Conservation (phyloP, 2,329 filamentous ascomycete species). For the Neofusicoccum ribis region DNA sequence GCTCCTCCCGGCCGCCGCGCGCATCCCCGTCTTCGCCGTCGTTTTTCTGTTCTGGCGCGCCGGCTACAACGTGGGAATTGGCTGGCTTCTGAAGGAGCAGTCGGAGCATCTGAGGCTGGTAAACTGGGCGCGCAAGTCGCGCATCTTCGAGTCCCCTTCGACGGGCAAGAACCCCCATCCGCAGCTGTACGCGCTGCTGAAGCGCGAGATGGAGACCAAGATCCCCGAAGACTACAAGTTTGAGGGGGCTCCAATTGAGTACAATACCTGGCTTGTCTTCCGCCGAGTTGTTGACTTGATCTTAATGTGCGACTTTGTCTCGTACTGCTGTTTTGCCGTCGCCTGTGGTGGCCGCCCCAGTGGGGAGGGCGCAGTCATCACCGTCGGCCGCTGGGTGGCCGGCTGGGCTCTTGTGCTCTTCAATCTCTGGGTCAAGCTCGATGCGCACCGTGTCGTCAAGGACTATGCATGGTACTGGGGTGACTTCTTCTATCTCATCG, state of each 20-base stretch:
- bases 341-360: slow-evolving; percentile 76
- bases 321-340: slow-evolving; percentile 93
- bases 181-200: slow-evolving; percentile 78
- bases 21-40: slow-evolving; percentile 75
- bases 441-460: slow-evolving; percentile 96
- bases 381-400: slow-evolving; percentile 71
- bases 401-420: slow-evolving; percentile 82
- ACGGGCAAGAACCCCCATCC: slow-evolving; percentile 82
- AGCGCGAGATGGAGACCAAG: slow-evolving; percentile 89
- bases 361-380: slow-evolving; percentile 69
- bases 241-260: slow-evolving; percentile 90
- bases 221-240: slow-evolving; percentile 93
- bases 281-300: slow-evolving; percentile 94
- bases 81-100: slow-evolving; percentile 82
- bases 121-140: slow-evolving; percentile 81
- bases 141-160: slow-evolving; percentile 80
- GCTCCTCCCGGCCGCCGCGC: slow-evolving; percentile 66
- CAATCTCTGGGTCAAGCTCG: slow-evolving; percentile 98
- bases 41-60: slow-evolving; percentile 91
- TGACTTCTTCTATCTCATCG: slow-evolving; percentile 98
- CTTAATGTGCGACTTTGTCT: slow-evolving; percentile 97
- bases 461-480: slow-evolving; percentile 99
- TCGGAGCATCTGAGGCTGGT: slow-evolving; percentile 86
- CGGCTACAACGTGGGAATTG: slow-evolving; percentile 92
- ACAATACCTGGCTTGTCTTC: slow-evolving; percentile 98